These are phyloP conservation scores for Pyrenula aspistea DNA, from an alignment of 495 filamentous ascomycete species.

Conservation along the genomic window DNA sequence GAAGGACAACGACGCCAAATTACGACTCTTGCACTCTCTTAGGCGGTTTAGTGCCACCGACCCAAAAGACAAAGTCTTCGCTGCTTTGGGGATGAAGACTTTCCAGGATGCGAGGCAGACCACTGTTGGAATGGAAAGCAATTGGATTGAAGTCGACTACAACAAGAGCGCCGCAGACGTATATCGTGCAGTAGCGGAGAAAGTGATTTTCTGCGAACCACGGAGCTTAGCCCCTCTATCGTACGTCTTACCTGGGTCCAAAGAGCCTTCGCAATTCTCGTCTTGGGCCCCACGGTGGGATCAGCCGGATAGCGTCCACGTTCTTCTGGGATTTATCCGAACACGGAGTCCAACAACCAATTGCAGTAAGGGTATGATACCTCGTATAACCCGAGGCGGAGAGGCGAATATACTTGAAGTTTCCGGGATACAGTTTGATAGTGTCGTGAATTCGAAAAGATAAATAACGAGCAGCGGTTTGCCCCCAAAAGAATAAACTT, in stretches of 20 bases:
- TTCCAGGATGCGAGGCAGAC: neutral
- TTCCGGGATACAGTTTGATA: neutral
- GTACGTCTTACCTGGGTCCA: neutral
- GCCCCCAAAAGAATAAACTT: neutral
- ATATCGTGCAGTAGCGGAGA: neutral
- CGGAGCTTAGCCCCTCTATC: neutral
- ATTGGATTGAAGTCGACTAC: neutral
- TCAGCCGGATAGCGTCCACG: neutral
- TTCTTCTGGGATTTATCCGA: neutral
- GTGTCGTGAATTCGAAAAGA: neutral
- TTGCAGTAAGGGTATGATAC: neutral
- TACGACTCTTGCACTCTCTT: neutral
- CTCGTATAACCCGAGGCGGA: neutral
- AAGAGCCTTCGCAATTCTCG: neutral
- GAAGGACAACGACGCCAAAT: neutral
- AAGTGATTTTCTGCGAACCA: neutral
- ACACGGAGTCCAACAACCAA: neutral
- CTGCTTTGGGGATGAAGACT: slow-evolving; percentile 1
- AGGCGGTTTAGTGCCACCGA: neutral
- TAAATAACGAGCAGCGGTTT: neutral
- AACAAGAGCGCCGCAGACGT: neutral
- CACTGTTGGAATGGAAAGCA: neutral
- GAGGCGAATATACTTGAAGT: neutral
- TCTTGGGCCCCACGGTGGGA: neutral
- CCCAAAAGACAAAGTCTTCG: slow-evolving; percentile 2